A percentile compares a stretch with the other conserved stretches of the same genome.
These are phyloP conservation scores for Haematococcus lacustris DNA, from an alignment of 139 green algal species.

Conservation along the genomic window DNA sequence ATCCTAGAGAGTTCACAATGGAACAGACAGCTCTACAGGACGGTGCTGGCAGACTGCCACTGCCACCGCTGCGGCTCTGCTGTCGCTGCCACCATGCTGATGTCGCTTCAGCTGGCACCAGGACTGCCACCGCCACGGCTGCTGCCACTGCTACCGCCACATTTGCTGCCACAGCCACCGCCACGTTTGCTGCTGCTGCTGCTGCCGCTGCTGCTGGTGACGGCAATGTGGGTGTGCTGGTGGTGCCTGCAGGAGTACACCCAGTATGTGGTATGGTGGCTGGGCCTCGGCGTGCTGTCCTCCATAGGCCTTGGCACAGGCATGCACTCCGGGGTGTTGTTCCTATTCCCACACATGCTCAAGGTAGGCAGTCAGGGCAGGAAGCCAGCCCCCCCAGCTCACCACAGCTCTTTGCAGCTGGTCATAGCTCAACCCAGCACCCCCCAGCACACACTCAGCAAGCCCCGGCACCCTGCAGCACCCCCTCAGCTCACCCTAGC, in stretches of 20 bases:
- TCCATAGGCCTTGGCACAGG: conserved; percentile 85
- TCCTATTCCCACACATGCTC: conserved; percentile 91
- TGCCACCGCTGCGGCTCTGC: not conserved
- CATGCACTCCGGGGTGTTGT: conserved; percentile 90
- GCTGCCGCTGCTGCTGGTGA: not conserved
- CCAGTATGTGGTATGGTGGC: conserved; percentile 73
- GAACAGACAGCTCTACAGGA: not conserved
- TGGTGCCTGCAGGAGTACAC: conserved; percentile 2
- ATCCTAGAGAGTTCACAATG: not conserved
- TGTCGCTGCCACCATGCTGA: not conserved
- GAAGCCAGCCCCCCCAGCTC: no score
- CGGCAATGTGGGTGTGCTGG: not conserved
- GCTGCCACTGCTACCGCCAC: not conserved
- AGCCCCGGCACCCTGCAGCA: no score
- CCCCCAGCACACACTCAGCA: no score
- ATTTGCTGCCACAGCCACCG: no score
- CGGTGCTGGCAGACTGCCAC: not conserved
- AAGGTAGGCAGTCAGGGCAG: no score
- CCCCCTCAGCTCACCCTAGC: no score
- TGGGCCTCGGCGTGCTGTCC: conserved; percentile 80
- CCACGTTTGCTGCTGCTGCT: not conserved
- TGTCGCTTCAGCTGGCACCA: not conserved
- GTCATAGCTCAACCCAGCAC: no score
- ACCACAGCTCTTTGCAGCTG: no score
- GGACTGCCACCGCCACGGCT: not conserved